Evolutionary conservation across 73 alveolate species (phyloP).

Genomic region (Symbiodinium pilosum): DNA sequence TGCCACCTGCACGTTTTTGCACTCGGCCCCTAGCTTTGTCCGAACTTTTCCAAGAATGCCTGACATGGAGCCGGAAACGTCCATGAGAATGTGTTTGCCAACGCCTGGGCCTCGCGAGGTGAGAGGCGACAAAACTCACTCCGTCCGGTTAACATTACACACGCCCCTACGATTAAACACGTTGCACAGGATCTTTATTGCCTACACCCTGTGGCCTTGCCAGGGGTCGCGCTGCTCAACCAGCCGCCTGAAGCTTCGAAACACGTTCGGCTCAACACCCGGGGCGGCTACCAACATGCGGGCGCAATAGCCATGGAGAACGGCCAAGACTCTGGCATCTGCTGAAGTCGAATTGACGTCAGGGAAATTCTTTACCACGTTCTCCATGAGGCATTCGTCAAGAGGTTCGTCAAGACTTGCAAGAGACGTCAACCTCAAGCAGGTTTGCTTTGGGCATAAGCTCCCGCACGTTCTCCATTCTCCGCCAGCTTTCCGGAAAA

Average conservation of each 20-base stretch:
- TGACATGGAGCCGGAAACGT: not conserved
- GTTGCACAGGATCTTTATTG: too few relatives aligned
- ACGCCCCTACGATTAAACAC: too few relatives aligned
- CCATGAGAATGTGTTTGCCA: not conserved
- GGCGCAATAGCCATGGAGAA: not conserved
- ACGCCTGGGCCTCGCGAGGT: not conserved
- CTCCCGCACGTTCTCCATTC: not conserved
- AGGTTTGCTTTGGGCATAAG: not conserved
- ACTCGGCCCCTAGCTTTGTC: not conserved
- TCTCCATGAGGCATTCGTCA: not conserved
- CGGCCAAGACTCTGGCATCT: not conserved
- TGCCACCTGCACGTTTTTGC: not conserved
- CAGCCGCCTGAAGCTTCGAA: not conserved
- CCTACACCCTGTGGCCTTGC: too few relatives aligned
- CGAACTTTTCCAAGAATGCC: not conserved
- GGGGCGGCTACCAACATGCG: not conserved
- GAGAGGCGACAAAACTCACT: too few relatives aligned
- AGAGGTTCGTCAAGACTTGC: not conserved
- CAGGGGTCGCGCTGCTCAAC: not conserved
- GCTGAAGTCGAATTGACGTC: not conserved
- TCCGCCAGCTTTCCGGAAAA: not conserved
- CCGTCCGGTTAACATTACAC: too few relatives aligned
- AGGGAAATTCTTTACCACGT: not conserved
- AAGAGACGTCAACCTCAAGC: not conserved
- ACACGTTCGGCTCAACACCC: not conserved